A percentile compares a stretch with the other conserved stretches of the same genome.
Conservation (phyloP, 495 filamentous ascomycete genomes). For the Alectoria sarmentosa region DNA sequence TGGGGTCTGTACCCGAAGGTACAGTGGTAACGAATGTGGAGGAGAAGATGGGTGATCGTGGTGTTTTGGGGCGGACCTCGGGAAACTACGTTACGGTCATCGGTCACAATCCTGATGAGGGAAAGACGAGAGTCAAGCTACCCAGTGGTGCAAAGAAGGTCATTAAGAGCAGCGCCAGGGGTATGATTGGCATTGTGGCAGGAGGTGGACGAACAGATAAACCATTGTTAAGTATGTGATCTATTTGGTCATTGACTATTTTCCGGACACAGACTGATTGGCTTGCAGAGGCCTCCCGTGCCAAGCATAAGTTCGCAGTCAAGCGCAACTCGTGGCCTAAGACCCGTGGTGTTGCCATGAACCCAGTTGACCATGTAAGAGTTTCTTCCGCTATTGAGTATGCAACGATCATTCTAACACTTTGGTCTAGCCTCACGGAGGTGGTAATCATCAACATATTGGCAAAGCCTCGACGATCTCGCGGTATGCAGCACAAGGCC, state of each 20-base stretch:
- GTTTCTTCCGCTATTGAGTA: slow-evolving; percentile 5
- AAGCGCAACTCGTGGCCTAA: slow-evolving; percentile 99
- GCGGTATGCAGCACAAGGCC: slow-evolving; percentile 92
- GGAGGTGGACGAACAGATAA: slow-evolving; percentile 99
- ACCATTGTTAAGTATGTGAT: slow-evolving; percentile 73
- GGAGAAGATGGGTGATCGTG: slow-evolving; percentile 97
- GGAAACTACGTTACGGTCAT: slow-evolving; percentile 99
- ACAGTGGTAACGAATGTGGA: slow-evolving; percentile 98
- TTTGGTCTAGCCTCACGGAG: slow-evolving; percentile 78
- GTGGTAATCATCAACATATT: slow-evolving; percentile 99
- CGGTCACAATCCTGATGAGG: slow-evolving; percentile 97
- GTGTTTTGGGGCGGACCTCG: slow-evolving; percentile 88
- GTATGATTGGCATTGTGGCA: slow-evolving; percentile 99
- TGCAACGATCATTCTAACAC: slow-evolving; percentile 29
- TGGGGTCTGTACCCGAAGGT: slow-evolving; percentile 92
- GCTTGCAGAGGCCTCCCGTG: slow-evolving; percentile 79
- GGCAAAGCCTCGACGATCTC: slow-evolving; percentile 99
- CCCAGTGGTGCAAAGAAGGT: slow-evolving; percentile 99
- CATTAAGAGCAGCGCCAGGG: slow-evolving; percentile 78
- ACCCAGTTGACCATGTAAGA: slow-evolving; percentile 94
- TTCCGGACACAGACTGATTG: slow-evolving; percentile 7
- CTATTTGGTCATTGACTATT: not conserved
- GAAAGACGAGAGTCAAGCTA: slow-evolving; percentile 99
- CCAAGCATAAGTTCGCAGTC: slow-evolving; percentile 99
- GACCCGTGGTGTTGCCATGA: slow-evolving; percentile 99